Evolutionary conservation across 345 rosid genomes (phyloP).

Genomic region (Kandelia obovata): DNA sequence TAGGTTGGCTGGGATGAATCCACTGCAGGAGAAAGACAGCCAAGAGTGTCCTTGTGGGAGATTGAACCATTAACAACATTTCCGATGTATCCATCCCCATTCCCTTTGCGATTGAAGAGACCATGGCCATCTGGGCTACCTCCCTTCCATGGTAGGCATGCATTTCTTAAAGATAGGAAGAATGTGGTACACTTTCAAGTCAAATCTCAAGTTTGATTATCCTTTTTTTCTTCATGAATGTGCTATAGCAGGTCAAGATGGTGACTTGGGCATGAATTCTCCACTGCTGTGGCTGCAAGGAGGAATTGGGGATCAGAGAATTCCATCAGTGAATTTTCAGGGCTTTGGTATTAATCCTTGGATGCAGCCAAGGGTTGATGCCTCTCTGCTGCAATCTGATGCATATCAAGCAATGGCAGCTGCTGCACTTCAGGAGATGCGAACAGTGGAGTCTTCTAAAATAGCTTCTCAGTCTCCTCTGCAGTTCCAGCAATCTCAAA

Average conservation of each 20-base stretch:
- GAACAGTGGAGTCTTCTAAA: constrained; percentile 38
- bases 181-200: not conserved
- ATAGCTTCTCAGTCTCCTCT: constrained; percentile 33
- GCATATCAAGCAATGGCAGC: constrained; percentile 48
- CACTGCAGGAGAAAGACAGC: constrained; percentile 53
- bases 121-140: constrained; percentile 49
- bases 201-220: not conserved
- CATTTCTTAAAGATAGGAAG: not conserved
- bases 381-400: constrained; percentile 42
- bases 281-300: constrained; percentile 48
- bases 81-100: constrained; percentile 48
- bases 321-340: constrained; percentile 40
- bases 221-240: not conserved
- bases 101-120: constrained; percentile 43
- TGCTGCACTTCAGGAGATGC: constrained; percentile 47
- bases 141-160: constrained; percentile 34
- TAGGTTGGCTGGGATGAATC: constrained; percentile 62
- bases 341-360: constrained; percentile 41
- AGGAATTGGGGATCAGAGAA: constrained; percentile 41
- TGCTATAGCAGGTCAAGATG: constrained; percentile 26
- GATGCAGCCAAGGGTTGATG: constrained; percentile 42
- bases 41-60: constrained; percentile 56
- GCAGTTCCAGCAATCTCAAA: constrained; percentile 36
- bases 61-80: constrained; percentile 51
- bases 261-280: constrained; percentile 36